Conservation (phyloP, 169 alveolate genomes). For the Plasmodium sp. region DNA sequence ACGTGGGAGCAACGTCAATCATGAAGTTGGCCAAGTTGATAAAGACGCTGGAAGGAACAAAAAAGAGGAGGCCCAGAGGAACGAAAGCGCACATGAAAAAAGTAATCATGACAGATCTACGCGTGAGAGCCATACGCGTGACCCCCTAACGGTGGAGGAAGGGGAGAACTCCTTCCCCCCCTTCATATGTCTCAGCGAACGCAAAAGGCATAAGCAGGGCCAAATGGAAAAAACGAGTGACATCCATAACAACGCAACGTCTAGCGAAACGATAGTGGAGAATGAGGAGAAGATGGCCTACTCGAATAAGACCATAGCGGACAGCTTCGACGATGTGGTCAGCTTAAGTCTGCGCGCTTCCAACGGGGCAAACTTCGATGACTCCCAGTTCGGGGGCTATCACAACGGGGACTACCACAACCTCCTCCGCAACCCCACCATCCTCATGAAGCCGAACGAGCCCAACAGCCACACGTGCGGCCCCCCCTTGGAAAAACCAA, state of each 20-base stretch:
- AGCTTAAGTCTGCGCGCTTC: not conserved
- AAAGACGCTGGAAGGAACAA: not conserved
- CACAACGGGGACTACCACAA: not conserved
- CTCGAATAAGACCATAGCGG: constrained; percentile 28
- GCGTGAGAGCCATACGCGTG: not conserved
- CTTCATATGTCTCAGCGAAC: not conserved
- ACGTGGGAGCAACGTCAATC: not conserved
- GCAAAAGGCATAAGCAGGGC: not conserved
- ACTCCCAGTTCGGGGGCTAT: not conserved
- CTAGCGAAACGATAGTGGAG: constrained; percentile 15
- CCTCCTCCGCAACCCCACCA: not conserved
- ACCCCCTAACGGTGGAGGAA: not conserved
- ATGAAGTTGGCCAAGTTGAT: not conserved
- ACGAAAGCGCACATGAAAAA: not conserved
- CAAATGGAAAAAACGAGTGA: not conserved
- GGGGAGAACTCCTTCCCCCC: not conserved
- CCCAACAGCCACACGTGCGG: not conserved
- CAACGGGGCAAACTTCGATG: not conserved
- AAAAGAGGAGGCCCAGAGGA: not conserved
- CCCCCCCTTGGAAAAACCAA: not conserved
- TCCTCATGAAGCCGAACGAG: constrained; percentile 18
- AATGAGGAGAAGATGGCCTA: constrained; percentile 7
- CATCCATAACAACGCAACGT: not conserved
- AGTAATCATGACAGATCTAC: not conserved
- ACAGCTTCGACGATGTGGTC: constrained; percentile 1